These are phyloP conservation scores for Naganishia antarctica DNA, from an alignment of 768 basidiomycete genomes.

Conservation along the genomic window DNA sequence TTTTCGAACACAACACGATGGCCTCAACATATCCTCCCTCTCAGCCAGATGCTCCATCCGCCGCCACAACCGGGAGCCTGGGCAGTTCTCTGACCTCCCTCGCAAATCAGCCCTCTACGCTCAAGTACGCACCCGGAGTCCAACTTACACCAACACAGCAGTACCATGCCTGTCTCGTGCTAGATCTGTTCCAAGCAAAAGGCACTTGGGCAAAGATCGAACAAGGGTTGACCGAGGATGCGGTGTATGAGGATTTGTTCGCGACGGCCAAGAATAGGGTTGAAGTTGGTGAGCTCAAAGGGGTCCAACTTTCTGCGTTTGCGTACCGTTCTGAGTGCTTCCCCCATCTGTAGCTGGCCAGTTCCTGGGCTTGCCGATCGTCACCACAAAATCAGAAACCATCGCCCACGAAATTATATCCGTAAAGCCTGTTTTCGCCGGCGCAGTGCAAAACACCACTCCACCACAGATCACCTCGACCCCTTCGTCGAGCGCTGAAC, in stretches of 20 bases:
- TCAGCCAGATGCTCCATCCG: not conserved
- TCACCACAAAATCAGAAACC: constrained; percentile 36
- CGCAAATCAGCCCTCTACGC: constrained; percentile 31
- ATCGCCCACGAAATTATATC: constrained; percentile 33
- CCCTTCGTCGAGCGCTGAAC: constrained; percentile 1
- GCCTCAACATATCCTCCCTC: not conserved
- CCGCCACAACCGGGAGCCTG: not conserved
- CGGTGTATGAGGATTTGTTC: constrained; percentile 45
- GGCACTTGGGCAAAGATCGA: constrained; percentile 42
- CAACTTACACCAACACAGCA: constrained; percentile 33
- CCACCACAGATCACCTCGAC: not conserved
- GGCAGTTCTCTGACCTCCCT: constrained; percentile 10
- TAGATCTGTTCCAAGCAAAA: constrained; percentile 46
- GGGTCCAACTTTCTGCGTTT: not conserved
- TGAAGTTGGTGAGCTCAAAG: constrained; percentile 39
- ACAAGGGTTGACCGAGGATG: constrained; percentile 41
- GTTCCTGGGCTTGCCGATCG: constrained; percentile 40
- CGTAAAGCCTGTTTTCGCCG: constrained; percentile 5
- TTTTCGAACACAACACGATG: too few species aligned
- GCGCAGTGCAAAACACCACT: not conserved
- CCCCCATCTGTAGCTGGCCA: constrained; percentile 37
- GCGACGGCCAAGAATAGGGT: constrained; percentile 39
- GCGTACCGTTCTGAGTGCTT: not conserved
- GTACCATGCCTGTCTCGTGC: constrained; percentile 38
- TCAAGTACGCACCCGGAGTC: constrained; percentile 32